Evolutionary conservation across 2,329 filamentous ascomycete species (phyloP), one percentile per base, ranked within the genome.

Genomic region (Gaeumannomyces sp.): DNA sequence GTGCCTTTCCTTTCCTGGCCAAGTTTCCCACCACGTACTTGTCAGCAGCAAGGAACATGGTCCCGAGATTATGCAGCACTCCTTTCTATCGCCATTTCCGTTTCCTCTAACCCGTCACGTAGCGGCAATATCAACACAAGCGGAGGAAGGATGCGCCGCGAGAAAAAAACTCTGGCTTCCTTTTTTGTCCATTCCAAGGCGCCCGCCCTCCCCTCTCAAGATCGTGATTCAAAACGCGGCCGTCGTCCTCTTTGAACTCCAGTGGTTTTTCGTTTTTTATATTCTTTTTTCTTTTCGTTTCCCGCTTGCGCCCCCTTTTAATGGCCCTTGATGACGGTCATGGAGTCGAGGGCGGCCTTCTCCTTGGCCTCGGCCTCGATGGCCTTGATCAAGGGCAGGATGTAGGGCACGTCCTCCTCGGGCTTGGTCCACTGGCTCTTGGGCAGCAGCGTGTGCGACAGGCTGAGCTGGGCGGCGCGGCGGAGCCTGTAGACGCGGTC

Each of bases 401-500:
- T 80, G 78, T 87, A 86, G 35, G 80, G 81, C 50, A 76, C 71
- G 70, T 87, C 85, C 80, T 83, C 80, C 72, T 83, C 78, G 70
- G 79, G 71, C 78, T 83, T 86, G 71, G 82, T 86, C 85, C 84
- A 87, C 75, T 87, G 76, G 45, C 80, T 75, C 79, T 83, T 84
- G 76, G 86, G 84, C 65, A 89, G 81, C 68, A 89, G 79, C 80
- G 87, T 86, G 77, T 89, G 86, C 73, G 82, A 77, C 74, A 86
- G 77, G 73, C 82, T 85, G 78, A 80, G 82, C 81, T 99, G 95
- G 81, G 96, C 89, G 73, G 95, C 94, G 80, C 95, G 89, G 82
- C 95, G 92, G 79, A 99, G 87, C 76, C 95, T 93, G 89, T 93
- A 99, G 77, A 98, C 88, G 78, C 95, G 94, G 83, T 99, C 95